phyloP scores from a whole-genome alignment of 768 basidiomycete species.

The Fomitopsis pulvina region DNA sequence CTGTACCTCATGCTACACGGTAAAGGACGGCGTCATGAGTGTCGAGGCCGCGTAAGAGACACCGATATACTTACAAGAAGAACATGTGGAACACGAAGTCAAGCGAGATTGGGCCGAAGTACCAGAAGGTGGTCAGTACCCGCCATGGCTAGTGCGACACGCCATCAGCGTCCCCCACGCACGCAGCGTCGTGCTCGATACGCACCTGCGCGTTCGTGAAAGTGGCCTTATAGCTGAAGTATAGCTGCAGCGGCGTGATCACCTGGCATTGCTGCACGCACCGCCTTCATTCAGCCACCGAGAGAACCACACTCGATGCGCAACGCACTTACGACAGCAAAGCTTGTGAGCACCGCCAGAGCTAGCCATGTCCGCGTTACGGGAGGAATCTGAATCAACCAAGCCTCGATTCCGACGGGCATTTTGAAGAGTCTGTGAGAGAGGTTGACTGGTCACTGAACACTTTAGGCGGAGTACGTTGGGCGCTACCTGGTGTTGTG shows the following conservation, averaged over 20 bases:
- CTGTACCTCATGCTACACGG: slow-evolving; percentile 88
- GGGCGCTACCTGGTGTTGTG: too few relatives aligned
- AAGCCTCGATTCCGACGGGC: slow-evolving; percentile 84
- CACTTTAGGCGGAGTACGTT: neutral
- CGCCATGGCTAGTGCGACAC: slow-evolving; percentile 69
- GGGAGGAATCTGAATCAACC: slow-evolving; percentile 89
- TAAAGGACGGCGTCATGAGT: too few relatives aligned
- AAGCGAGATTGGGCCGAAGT: slow-evolving; percentile 88
- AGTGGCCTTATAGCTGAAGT: slow-evolving; percentile 84
- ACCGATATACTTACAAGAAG: slow-evolving; percentile 84
- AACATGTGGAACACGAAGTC: slow-evolving; percentile 97
- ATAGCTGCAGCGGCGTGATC: slow-evolving; percentile 85
- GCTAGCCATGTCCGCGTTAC: slow-evolving; percentile 85
- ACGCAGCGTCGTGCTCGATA: neutral
- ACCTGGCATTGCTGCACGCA: slow-evolving; percentile 78
- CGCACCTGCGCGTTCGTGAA: slow-evolving; percentile 77
- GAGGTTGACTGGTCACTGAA: neutral
- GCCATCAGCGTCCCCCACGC: neutral
- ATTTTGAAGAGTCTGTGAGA: slow-evolving; percentile 27
- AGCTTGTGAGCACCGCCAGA: slow-evolving; percentile 69
- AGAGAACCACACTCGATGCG: neutral
- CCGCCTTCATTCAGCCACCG: neutral
- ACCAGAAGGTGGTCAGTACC: slow-evolving; percentile 86
- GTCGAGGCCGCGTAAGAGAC: too few relatives aligned
- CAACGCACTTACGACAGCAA: slow-evolving; percentile 70